phyloP scores from a whole-genome alignment of 306 rosid species.

The Ziziphus jujuba region DNA sequence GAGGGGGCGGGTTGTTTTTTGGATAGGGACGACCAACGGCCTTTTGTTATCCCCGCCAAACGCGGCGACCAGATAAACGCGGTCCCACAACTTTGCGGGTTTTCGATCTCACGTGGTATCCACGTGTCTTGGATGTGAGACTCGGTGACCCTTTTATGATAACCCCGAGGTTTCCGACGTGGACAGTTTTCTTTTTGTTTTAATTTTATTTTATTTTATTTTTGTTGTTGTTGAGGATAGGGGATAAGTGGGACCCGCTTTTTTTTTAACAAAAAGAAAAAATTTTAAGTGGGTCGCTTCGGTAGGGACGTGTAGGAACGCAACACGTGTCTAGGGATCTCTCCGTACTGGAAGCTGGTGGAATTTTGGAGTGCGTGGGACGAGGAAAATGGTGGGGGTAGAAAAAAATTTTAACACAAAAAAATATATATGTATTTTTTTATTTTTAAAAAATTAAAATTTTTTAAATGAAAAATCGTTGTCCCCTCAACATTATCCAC shows the following conservation, averaged over 20 bases:
- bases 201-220: too few species aligned
- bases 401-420: too few species aligned
- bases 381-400: slow-evolving; percentile 38
- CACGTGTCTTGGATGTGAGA: slow-evolving; percentile 24
- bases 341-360: not conserved
- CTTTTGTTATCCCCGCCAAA: slow-evolving; percentile 23
- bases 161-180: too few species aligned
- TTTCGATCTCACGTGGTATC: slow-evolving; percentile 23
- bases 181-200: too few species aligned
- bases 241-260: slow-evolving; percentile 10
- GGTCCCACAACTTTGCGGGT: slow-evolving; percentile 18
- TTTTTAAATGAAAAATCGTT: not conserved
- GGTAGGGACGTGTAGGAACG: not conserved
- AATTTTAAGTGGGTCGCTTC: not conserved
- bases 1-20: too few species aligned
- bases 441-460: not conserved
- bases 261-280: too few species aligned
- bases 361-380: slow-evolving; percentile 15
- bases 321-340: slow-evolving; percentile 19
- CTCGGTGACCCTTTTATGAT: too few species aligned
- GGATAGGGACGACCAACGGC: slow-evolving; percentile 32
- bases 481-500: slow-evolving; percentile 29
- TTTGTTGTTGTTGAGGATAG: not conserved
- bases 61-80: slow-evolving; percentile 34
- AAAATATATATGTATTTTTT: not conserved